Percentiles rank a stretch among this genome's conserved stretches.
Evolutionary conservation across 148 eudicot genomes (phyloP).

Genomic region (Bassia scoparia): DNA sequence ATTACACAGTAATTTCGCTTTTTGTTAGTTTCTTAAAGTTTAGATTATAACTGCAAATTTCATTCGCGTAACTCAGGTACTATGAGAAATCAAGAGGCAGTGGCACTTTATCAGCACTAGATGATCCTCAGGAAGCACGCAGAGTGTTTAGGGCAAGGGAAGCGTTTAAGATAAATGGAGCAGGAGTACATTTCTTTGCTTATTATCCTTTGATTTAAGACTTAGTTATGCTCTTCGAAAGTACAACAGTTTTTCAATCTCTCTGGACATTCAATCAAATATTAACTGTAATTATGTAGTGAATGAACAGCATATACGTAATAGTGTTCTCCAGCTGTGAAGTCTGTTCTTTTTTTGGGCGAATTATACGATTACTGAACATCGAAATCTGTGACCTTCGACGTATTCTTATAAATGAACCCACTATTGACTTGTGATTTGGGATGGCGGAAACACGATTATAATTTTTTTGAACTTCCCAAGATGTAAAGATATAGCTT

Average conservation of each 20-base stretch:
- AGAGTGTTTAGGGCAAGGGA: slow-evolving; percentile 66
- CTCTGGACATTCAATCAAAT: not conserved
- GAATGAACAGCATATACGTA: not conserved
- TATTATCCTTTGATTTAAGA: slow-evolving; percentile 51
- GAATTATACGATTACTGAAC: too few relatives aligned
- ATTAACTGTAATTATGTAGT: not conserved
- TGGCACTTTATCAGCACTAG: slow-evolving; percentile 72
- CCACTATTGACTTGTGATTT: too few relatives aligned
- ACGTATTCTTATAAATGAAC: too few relatives aligned
- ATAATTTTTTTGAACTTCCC: not conserved
- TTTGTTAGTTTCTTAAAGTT: too few relatives aligned
- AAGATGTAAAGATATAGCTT: not conserved
- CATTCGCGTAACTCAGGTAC: slow-evolving; percentile 39
- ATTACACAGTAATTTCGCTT: not conserved
- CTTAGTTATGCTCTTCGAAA: not conserved
- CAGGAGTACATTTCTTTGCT: slow-evolving; percentile 58
- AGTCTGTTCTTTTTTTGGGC: not conserved
- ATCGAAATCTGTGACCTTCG: too few relatives aligned
- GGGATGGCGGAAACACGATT: not conserved
- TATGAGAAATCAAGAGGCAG: slow-evolving; percentile 77
- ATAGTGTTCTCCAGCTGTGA: not conserved
- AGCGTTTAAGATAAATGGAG: slow-evolving; percentile 59
- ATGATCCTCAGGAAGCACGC: slow-evolving; percentile 75
- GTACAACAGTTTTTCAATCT: not conserved
- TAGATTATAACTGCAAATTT: not conserved